Base-by-base conservation (phyloP, 2,329 filamentous ascomycete genomes). In the Botrytis fragariae region DNA sequence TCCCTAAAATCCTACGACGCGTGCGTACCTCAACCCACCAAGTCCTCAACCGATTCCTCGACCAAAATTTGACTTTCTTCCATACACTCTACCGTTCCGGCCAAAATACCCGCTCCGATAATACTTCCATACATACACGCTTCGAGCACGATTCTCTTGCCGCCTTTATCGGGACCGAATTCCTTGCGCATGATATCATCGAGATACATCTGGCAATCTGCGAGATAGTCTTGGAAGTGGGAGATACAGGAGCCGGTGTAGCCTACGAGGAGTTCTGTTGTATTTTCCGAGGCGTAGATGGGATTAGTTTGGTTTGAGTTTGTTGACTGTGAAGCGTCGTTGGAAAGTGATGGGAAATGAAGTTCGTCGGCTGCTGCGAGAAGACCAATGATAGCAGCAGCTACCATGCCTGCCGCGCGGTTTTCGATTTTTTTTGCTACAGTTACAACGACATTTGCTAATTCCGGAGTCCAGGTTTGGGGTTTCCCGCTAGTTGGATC, bases 171-270 rank as follows among this genome's bases (percentile, higher is more conserved):
- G 29, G 79, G 80, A 67, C 79, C 80, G 69, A 84, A 85, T 69
- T 86, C 84, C 42, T 79, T 75, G 25, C 78, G 77, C 70, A 89
- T 77, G 18, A 89, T 83, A 35, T 82, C 80, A 77, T 93, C 89
- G 68, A 95, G 85, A 79, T 92, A 92, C 22, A 82, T 79, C 81
- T 94, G 92, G 76, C 91, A 93, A 77, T 92, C 91, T 62, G 84
- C 82, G 60, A 93, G 84, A 81, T 93, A 94, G 77, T 92, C 87
- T 65, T 93, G 92, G 78, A 94, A 94, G 78, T 93, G 89, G n/a
- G 90, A 88, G 74, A 95, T 95, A 79, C 92, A 94, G 10, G 92
- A 91, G 45, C 93, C 93, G 0, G 93, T 94, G 79, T 93, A 95
- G 1, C 92, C 93, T 35, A 95, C 91, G 1, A 93, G 90, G 44